These are phyloP conservation scores for Stentor roeselii DNA, from an alignment of 73 alveolate species.

Conservation along the genomic window DNA sequence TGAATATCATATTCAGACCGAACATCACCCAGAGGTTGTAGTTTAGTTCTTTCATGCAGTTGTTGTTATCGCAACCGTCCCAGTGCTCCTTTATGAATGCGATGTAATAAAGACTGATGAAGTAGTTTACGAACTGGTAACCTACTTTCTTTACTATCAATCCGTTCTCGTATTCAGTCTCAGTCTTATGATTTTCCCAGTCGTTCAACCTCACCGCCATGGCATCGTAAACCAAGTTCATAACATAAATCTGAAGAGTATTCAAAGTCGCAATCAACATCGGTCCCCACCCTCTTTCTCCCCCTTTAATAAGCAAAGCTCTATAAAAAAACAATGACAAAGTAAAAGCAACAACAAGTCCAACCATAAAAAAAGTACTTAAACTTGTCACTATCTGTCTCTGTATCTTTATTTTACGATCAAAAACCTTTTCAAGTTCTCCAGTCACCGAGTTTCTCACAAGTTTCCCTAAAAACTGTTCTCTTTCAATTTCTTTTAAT, in stretches of 20 bases:
- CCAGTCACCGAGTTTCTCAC: constrained; percentile 31
- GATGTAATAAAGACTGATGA: constrained; percentile 36
- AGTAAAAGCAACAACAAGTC: constrained; percentile 26
- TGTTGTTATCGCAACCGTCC: constrained; percentile 38
- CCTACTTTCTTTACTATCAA: constrained; percentile 31
- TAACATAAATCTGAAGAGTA: constrained; percentile 30
- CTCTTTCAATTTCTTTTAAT: constrained; percentile 34
- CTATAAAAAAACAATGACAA: constrained; percentile 28
- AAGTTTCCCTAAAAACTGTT: constrained; percentile 17
- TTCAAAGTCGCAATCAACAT: constrained; percentile 27
- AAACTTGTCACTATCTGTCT: background rate
- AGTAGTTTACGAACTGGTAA: constrained; percentile 41
- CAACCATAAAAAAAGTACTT: constrained; percentile 30
- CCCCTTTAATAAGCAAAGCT: background rate
- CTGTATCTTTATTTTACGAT: background rate
- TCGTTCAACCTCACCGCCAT: constrained; percentile 28
- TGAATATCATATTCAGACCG: background rate
- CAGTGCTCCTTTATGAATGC: constrained; percentile 36
- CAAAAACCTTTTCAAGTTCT: constrained; percentile 26
- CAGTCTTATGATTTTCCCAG: constrained; percentile 48
- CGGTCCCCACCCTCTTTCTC: constrained; percentile 28
- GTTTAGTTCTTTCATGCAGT: constrained; percentile 23
- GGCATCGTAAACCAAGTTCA: constrained; percentile 26
- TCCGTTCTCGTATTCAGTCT: constrained; percentile 30
- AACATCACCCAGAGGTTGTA: constrained; percentile 22